phyloP scores from a whole-genome alignment of 2,329 filamentous ascomycete species.

The Ilyonectria mors-panacis region DNA sequence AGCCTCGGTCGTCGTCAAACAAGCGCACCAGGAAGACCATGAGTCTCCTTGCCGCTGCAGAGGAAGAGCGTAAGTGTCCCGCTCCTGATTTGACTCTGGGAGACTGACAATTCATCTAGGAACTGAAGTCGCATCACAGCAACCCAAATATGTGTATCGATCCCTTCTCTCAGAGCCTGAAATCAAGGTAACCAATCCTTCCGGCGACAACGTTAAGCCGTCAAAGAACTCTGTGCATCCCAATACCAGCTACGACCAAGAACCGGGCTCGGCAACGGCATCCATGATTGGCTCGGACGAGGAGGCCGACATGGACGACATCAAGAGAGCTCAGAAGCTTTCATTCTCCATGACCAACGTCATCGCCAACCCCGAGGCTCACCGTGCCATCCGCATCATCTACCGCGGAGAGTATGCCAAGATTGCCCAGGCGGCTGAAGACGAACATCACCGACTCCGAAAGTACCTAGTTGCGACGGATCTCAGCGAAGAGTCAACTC shows the following conservation, averaged over 20 bases:
- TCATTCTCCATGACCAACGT: constrained; percentile 85
- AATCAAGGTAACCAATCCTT: constrained; percentile 75
- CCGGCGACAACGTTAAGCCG: constrained; percentile 71
- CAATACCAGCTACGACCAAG: constrained; percentile 85
- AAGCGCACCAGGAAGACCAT: constrained; percentile 62
- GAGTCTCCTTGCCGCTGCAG: constrained; percentile 80
- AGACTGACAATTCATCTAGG: constrained; percentile 53
- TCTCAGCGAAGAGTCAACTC: constrained; percentile 92
- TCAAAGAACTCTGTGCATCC: constrained; percentile 79
- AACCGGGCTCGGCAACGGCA: constrained; percentile 67
- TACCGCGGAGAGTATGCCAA: constrained; percentile 88
- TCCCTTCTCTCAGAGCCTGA: constrained; percentile 77
- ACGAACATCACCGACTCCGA: constrained; percentile 82
- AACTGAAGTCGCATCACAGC: constrained; percentile 67
- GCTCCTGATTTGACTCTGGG: background rate
- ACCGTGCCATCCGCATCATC: constrained; percentile 90
- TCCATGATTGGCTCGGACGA: constrained; percentile 85
- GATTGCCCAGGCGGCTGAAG: constrained; percentile 83
- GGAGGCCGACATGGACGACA: constrained; percentile 86
- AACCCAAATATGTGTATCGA: constrained; percentile 68
- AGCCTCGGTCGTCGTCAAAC: constrained; percentile 49
- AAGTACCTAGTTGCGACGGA: constrained; percentile 98
- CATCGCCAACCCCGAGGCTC: constrained; percentile 80
- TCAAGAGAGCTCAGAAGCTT: constrained; percentile 89
- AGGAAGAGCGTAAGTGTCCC: constrained; percentile 80